Conservation (phyloP, 192 early-diverging fungal species). For the Entomortierella chlamydospora region DNA sequence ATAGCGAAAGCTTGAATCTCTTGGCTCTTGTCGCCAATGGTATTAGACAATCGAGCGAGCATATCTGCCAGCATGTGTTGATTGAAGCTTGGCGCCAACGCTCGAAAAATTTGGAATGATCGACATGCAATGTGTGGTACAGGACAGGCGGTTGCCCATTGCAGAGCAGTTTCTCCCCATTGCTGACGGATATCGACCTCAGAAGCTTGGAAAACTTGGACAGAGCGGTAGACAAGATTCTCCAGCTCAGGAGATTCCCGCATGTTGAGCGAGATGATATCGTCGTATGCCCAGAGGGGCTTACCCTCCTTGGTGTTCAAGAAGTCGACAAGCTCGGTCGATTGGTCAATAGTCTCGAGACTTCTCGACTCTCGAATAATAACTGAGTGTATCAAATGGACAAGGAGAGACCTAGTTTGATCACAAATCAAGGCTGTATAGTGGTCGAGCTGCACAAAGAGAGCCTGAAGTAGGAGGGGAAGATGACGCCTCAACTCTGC, state of each 20-base stretch:
- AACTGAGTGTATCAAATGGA: conserved; percentile 82
- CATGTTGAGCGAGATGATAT: conserved; percentile 69
- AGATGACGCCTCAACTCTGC: conserved; percentile 71
- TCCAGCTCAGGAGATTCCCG: conserved; percentile 62
- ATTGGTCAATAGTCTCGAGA: conserved; percentile 59
- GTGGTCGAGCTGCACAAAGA: conserved; percentile 88
- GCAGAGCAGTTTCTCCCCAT: conserved; percentile 85
- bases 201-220: conserved; percentile 60
- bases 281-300: conserved; percentile 84
- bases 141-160: conserved; percentile 86
- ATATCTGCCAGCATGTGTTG: conserved; percentile 82
- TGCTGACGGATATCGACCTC: conserved; percentile 66
- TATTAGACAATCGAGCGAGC: conserved; percentile 78
- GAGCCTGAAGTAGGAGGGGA: conserved; percentile 76
- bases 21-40: conserved; percentile 77
- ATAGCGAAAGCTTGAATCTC: conserved; percentile 86
- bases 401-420: conserved; percentile 75
- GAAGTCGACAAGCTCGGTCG: conserved; percentile 57
- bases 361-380: conserved; percentile 72
- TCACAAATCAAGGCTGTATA: conserved; percentile 81
- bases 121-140: conserved; percentile 89
- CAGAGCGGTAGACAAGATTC: conserved; percentile 58
- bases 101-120: conserved; percentile 86
- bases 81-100: conserved; percentile 76
- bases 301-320: conserved; percentile 77